A percentile compares a stretch with the other conserved stretches of the same genome.
These are phyloP conservation scores for Paraphaeosphaeria minitans DNA, from an alignment of 2,329 filamentous ascomycete species.

Conservation along the genomic window DNA sequence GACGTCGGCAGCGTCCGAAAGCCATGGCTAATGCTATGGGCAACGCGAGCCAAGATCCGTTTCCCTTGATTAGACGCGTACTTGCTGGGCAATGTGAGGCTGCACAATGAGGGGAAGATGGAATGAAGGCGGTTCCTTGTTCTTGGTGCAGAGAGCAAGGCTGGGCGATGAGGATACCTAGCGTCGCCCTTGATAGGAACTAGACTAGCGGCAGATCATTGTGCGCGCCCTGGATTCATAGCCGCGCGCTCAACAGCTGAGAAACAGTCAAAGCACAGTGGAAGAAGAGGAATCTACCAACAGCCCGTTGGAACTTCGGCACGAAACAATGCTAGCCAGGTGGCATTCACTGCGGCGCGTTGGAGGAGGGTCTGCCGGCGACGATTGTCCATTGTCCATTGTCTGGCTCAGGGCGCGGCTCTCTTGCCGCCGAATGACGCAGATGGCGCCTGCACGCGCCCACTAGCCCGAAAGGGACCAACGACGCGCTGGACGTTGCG, in stretches of 20 bases:
- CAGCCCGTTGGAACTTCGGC: not conserved
- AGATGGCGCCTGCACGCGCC: constrained; percentile 4
- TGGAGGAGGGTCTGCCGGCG: constrained; percentile 3
- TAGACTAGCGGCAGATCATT: not conserved
- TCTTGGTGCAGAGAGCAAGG: not conserved
- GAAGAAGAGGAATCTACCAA: not conserved
- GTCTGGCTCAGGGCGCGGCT: constrained; percentile 2
- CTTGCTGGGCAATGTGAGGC: not conserved
- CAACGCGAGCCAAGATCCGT: too few relatives aligned
- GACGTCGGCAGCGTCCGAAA: too few relatives aligned
- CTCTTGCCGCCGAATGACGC: constrained; percentile 2
- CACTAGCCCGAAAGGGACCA: not conserved
- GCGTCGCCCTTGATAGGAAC: not conserved
- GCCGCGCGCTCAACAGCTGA: not conserved
- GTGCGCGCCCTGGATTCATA: not conserved
- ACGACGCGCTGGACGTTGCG: constrained; percentile 4
- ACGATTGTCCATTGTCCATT: constrained; percentile 1
- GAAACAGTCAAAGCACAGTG: not conserved
- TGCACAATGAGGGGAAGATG: not conserved
- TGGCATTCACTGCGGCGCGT: not conserved
- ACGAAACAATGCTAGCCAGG: not conserved
- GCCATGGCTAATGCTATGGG: too few relatives aligned
- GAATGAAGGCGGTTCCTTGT: constrained; percentile 6
- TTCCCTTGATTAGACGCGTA: not conserved
- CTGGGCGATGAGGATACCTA: not conserved